Conservation (phyloP, 2,329 filamentous ascomycete species). For the Colletotrichum sp. region DNA sequence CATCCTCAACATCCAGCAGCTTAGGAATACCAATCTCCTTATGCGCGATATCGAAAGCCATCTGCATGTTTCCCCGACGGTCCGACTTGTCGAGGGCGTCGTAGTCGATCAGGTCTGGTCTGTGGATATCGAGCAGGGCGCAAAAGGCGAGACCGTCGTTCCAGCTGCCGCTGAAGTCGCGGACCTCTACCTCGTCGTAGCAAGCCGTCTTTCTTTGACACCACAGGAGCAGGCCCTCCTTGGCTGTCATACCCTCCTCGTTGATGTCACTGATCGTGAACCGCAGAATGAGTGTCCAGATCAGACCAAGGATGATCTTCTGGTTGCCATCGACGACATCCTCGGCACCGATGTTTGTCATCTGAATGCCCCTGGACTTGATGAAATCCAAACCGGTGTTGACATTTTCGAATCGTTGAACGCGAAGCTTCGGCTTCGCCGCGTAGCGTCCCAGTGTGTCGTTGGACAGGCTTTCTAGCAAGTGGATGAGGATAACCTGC, state of each 20-base stretch:
- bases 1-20: constrained; percentile 95
- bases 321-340: constrained; percentile 98
- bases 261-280: constrained; percentile 99
- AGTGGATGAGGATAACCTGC: constrained; percentile 92
- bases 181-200: constrained; percentile 95
- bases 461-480: constrained; percentile 93
- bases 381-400: constrained; percentile 95
- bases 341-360: constrained; percentile 98
- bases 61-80: constrained; percentile 95
- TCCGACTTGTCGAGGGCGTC: constrained; percentile 93
- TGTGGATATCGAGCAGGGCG: constrained; percentile 93
- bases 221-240: constrained; percentile 94
- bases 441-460: constrained; percentile 97
- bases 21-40: constrained; percentile 98
- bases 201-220: constrained; percentile 98
- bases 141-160: constrained; percentile 98
- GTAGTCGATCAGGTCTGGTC: constrained; percentile 96
- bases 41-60: constrained; percentile 94
- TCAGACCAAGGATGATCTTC: constrained; percentile 95
- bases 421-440: constrained; percentile 91
- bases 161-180: constrained; percentile 96
- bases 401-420: constrained; percentile 97
- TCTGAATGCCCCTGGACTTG: constrained; percentile 87
- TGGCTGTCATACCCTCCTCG: constrained; percentile 95
- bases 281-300: constrained; percentile 97